Conservation (phyloP, 257 asterid species). For the Nicotiana undulata region DNA sequence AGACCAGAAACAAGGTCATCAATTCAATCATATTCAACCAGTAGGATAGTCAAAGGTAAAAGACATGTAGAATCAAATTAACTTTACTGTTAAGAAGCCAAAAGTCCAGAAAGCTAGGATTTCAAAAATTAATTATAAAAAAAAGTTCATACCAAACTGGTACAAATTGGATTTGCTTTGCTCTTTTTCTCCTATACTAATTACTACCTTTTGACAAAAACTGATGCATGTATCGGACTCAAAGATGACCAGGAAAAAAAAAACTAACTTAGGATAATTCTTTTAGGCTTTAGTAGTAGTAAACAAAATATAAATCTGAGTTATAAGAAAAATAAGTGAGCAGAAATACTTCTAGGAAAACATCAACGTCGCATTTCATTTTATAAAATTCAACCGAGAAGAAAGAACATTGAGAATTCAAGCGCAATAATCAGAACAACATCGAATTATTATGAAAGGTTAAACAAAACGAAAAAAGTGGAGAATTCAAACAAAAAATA, state of each 20-base stretch:
- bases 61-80: background rate
- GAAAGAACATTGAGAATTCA: background rate
- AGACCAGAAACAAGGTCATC: background rate
- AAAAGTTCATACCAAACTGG: too few relatives aligned
- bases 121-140: background rate
- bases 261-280: background rate
- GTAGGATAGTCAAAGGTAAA: background rate
- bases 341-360: background rate
- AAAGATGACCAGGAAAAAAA: background rate
- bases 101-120: background rate
- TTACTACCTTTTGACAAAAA: background rate
- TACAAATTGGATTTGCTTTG: too few relatives aligned
- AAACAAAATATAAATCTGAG: background rate
- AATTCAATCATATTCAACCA: background rate
- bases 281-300: background rate
- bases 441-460: background rate
- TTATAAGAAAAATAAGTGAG: background rate
- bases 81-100: background rate
- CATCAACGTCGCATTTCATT: background rate
- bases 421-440: background rate
- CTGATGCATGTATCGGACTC: background rate
- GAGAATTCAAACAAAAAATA: background rate
- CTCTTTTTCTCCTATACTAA: too few relatives aligned
- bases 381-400: too few relatives aligned
- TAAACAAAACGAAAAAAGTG: background rate